Base-by-base conservation (phyloP, 1,284 basidiomycete genomes). In the Malassezia equina region DNA sequence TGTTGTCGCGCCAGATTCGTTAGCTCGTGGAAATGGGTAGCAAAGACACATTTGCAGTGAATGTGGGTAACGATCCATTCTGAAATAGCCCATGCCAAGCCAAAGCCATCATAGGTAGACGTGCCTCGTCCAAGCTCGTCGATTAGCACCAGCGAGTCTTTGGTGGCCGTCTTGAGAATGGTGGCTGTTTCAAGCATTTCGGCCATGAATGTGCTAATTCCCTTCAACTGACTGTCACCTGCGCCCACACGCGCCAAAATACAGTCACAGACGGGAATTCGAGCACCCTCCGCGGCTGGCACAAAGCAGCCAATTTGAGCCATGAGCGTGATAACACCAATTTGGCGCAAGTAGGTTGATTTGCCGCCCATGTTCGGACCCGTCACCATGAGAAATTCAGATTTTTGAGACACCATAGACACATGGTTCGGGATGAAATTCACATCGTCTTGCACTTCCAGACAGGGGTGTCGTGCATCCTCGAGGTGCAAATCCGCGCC, bases 151-250 rank as follows among this genome's bases (percentile, higher is more conserved):
- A 99, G 78, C 1, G 90, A 95, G 76, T 98, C 84, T 62, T 84
- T 83, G 0, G 90, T 88, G 2, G 94, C 91, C 32, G 88, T 71
- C 68, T 86, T 82, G 43, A 98, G 80, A 67, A 99, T 98, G 0
- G 89, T 90, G 0, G 94, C 91, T 0, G 91, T 98, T 76, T 93
- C 89, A 11, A 93, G 80, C 94, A 98, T 99, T 77, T 99, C 94
- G 3, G 91, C 90, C 93, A 98, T 98, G 75, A 98, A 99, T 0
- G 94, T 99, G 27, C 89, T 94, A 3, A 98, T 88, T 15, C 93
- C 94, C 76, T 96, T 96, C 40, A 96, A 78, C 75, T 96, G 91
- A 75, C 87, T 91, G 73, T 98, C 94, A 0, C 94, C 94, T 0
- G 94, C 94, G 7, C 94, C 94, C 1, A 99, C 93, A 64, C 94